A percentile compares a stretch with the other conserved stretches of the same genome.
Conservation (phyloP, 768 basidiomycete species). For the Pisolithus tinctorius region DNA sequence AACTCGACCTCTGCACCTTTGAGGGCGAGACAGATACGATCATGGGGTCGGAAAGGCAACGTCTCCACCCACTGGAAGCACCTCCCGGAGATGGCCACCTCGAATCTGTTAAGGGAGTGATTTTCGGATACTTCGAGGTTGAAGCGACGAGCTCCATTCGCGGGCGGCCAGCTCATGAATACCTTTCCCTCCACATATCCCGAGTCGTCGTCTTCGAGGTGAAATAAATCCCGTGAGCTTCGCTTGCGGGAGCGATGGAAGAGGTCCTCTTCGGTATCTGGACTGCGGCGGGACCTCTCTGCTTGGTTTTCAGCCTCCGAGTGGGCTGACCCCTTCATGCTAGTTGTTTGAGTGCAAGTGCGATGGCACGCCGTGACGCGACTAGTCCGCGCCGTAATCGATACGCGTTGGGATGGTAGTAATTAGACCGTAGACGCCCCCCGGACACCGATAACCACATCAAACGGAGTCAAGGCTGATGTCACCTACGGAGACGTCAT, state of each 20-base stretch:
- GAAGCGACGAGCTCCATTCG: slow-evolving; percentile 22
- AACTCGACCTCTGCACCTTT: slow-evolving; percentile 34
- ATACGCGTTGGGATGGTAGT: neutral
- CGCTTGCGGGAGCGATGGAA: slow-evolving; percentile 25
- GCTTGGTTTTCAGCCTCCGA: neutral
- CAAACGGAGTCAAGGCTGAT: no score
- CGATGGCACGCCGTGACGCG: no score
- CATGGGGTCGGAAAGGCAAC: slow-evolving; percentile 35
- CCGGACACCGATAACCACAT: neutral
- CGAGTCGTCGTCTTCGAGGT: slow-evolving; percentile 22
- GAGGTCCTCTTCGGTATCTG: slow-evolving; percentile 2
- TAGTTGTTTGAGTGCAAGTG: no score
- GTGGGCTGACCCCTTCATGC: slow-evolving; percentile 4
- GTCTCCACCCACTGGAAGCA: slow-evolving; percentile 26
- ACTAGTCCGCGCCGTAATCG: no score
- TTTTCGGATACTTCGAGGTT: slow-evolving; percentile 21
- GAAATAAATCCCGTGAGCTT: slow-evolving; percentile 27
- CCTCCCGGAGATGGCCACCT: slow-evolving; percentile 31
- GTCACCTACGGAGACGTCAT: neutral
- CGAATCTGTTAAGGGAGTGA: slow-evolving; percentile 24
- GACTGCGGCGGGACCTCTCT: neutral
- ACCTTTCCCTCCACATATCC: slow-evolving; percentile 38
- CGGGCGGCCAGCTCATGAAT: slow-evolving; percentile 40
- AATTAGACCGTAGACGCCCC: neutral
- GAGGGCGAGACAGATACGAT: slow-evolving; percentile 42